These are phyloP conservation scores for Spathaspora passalidarum DNA, from an alignment of 805 yeast genomes.

Conservation along the genomic window DNA sequence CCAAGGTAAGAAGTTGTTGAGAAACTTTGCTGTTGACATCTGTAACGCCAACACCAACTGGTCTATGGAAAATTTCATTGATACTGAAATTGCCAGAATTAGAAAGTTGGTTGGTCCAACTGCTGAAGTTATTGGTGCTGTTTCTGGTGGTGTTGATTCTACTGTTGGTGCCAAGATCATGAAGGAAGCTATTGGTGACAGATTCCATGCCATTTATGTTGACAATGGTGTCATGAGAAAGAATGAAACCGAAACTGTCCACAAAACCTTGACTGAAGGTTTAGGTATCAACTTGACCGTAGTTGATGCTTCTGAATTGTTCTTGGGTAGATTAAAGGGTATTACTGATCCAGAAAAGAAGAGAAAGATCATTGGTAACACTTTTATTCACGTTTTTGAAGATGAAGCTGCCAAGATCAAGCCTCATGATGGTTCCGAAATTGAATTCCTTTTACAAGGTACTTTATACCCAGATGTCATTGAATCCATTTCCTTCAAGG, in stretches of 20 bases:
- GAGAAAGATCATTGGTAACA: conserved; percentile 97
- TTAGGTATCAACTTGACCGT: conserved; percentile 93
- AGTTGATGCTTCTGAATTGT: conserved; percentile 90
- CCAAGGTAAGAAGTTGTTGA: conserved; percentile 82
- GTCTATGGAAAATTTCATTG: conserved; percentile 98
- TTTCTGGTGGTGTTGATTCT: conserved; percentile 98
- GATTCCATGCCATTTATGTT: conserved; percentile 97
- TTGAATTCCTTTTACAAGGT: conserved; percentile 93
- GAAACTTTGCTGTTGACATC: conserved; percentile 89
- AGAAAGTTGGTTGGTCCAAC: conserved; percentile 90
- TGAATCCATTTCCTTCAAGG: conserved; percentile 97
- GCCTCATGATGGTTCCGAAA: conserved; percentile 85
- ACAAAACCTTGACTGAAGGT: conserved; percentile 86
- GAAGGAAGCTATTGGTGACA: conserved; percentile 97
- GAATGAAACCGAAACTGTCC: conserved; percentile 86
- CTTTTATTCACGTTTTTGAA: conserved; percentile 95
- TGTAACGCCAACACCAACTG: conserved; percentile 88
- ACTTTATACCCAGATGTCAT: conserved; percentile 98
- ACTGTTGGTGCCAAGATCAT: conserved; percentile 98
- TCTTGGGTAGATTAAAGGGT: conserved; percentile 82
- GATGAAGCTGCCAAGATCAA: conserved; percentile 89
- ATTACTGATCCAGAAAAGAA: conserved; percentile 98
- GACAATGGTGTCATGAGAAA: conserved; percentile 97
- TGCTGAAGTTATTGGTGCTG: conserved; percentile 99
- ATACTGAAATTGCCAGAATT: conserved; percentile 92